These are phyloP conservation scores for Pycnococcus provasolii DNA, from an alignment of 139 green algal genomes.

Conservation along the genomic window DNA sequence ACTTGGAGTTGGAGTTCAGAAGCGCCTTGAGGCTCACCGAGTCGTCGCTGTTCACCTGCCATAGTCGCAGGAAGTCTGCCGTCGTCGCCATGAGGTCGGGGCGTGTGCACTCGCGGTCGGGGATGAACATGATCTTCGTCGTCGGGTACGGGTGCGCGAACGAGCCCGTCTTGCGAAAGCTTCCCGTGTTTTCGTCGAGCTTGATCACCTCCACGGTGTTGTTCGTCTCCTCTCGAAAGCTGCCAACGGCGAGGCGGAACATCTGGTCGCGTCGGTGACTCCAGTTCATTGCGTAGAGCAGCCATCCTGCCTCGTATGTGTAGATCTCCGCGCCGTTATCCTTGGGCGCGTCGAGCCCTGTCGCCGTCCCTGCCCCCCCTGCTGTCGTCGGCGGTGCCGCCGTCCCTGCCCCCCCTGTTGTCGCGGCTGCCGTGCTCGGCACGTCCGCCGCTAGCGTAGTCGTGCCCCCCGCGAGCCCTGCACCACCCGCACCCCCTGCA, in stretches of 20 bases:
- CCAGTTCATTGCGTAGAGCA: conserved; percentile 90
- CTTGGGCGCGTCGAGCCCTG: background rate
- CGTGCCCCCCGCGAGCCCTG: no score
- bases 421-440: no score
- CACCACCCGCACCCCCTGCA: no score
- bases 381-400: no score
- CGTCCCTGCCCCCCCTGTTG: no score
- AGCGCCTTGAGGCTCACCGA: conserved; percentile 55
- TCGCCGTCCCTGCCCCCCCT: no score
- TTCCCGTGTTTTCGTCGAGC: conserved; percentile 60
- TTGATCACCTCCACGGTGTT: conserved; percentile 57
- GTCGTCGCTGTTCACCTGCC: conserved; percentile 60
- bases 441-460: no score
- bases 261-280: conserved; percentile 75
- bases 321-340: conserved; percentile 70
- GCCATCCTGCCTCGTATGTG: conserved; percentile 65
- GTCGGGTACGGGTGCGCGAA: conserved; percentile 85
- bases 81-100: conserved; percentile 84
- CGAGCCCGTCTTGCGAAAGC: conserved; percentile 42
- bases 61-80: conserved; percentile 83
- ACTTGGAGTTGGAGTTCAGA: conserved; percentile 67
- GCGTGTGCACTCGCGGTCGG: conserved; percentile 46
- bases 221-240: conserved; percentile 76
- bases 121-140: conserved; percentile 88
- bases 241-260: conserved; percentile 79